Base-by-base conservation (phyloP, 202 grass and related monocot genomes). In the Hordeum pubiflorum region DNA sequence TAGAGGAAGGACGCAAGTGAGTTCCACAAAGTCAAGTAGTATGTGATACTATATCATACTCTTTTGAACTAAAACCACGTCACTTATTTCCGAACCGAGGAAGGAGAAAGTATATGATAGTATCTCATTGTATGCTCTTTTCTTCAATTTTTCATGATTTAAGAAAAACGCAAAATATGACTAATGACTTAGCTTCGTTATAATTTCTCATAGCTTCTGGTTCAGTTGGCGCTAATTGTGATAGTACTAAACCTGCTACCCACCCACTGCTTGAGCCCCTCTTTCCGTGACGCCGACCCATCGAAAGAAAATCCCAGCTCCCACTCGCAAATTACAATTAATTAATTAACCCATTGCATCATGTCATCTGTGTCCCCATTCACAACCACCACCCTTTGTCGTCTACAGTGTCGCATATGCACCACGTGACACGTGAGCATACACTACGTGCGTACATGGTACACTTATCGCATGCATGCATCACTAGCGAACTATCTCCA, bases 281-380 rank as follows among this genome's bases (percentile, higher is more conserved):
- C 69, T 72, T 81, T 89, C 63, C 33, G 14, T 15, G 87, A 89
- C 64, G 71, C 34, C 72, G 87, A 89, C 69, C 22, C 39, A 3
- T 60, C 23, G 41, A 72, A 31, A 72, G 43, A 77, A 89, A 80
- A 88, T 77, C 81, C 14, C 46, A 76, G 26, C 75, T 54, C 76
- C 80, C 81, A 80, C 67, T 84, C 61, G 66, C 72, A 1, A 17
- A 48, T 54, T 18, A 17, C 2, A 54, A n/a, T 54, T 54, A 8
- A 32, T 4, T 54, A 18, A 15, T 7, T 46, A 71, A 68, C 26
- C 67, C 39, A 27, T 15, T 27, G 67, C 67, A 46, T 70, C 67
- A 17, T 72, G 41, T 33, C 70, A 69, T 56, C 76, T 65, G 41
- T 72, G 69, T 46, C 41, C 87, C 86, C 81, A 88, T 62, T 40